Base-by-base conservation (phyloP, 1,139 yeast genomes). In the Zygoascus meyerae region DNA sequence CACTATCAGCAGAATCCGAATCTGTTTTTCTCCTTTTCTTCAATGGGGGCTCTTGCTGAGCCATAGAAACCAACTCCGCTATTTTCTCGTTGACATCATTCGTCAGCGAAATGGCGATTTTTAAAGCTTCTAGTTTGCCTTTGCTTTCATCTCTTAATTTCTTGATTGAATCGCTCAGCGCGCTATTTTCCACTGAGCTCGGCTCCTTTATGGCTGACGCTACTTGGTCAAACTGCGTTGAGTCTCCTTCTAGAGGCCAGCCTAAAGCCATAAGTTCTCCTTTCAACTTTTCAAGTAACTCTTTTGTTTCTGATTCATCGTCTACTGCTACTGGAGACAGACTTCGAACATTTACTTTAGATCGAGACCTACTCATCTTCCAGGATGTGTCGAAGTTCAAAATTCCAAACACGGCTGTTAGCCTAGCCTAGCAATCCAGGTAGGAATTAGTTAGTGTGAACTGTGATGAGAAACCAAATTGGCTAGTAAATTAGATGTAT, bases 191-290 rank as follows among this genome's bases (percentile, higher is more conserved):
- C 15, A 5, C 33, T 30, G 43, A 38, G 14, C 52, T 44, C 34
- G 44, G 44, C 40, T 48, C 44, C 37, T 34, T 35, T n/a, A 44
- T 26, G 5, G 42, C 42, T 2, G 46, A 34, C 3, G 49, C 40
- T 11, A 18, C 43, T 10, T 38, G 31, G 17, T 35, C 34, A 16
- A 28, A 38, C 29, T 26, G 40, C 16, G 31, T 39, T 26, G 34
- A 36, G n/a, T 41, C 46, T 16, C 46, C 49, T n/a, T 45, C 34
- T 6, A 31, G 15, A 31, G 14, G 15, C 34, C 15, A n/a, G 8
- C 15, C 34, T 6, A 14, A n/a, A 31, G 14, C 34, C 14, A 14
- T n/a, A 12, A 12, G 15, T 14, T 14, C 34, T 21, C 26, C 26
- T 12, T 38, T 29, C 17, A 29, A 14, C 17, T 21, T 38, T 11